phyloP scores from a whole-genome alignment of 768 basidiomycete species.

The Postia placenta region DNA sequence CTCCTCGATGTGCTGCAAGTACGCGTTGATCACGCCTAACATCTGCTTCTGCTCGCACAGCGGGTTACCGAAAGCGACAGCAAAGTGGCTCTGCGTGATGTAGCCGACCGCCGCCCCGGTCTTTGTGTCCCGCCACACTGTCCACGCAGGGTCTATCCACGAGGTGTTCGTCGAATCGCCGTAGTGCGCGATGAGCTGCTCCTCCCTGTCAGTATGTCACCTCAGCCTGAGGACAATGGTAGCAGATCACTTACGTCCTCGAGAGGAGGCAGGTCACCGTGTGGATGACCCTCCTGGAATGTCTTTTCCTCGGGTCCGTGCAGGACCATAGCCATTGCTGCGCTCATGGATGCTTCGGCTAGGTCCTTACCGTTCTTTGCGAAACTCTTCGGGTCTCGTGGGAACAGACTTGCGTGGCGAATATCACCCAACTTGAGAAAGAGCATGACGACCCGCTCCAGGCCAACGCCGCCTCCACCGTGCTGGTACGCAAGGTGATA shows the following conservation, averaged over 20 bases:
- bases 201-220: not conserved
- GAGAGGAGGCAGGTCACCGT: constrained; percentile 24
- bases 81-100: constrained; percentile 43
- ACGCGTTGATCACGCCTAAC: constrained; percentile 40
- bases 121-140: constrained; percentile 43
- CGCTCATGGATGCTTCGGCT: constrained; percentile 16
- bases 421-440: constrained; percentile 97
- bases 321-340: constrained; percentile 20
- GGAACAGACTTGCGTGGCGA: constrained; percentile 87
- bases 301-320: constrained; percentile 24
- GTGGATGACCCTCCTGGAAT: constrained; percentile 16
- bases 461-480: constrained; percentile 92
- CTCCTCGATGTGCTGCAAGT: constrained; percentile 33
- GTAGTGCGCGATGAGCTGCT: constrained; percentile 50
- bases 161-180: constrained; percentile 66
- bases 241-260: constrained; percentile 21
- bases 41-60: constrained; percentile 35
- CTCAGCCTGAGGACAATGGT: not conserved
- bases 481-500: constrained; percentile 36
- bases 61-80: constrained; percentile 63
- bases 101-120: constrained; percentile 61
- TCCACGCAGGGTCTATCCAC: constrained; percentile 55
- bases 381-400: constrained; percentile 92
- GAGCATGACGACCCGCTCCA: constrained; percentile 94
- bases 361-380: constrained; percentile 19